These are phyloP conservation scores for Fusarium sp. DNA, from an alignment of 2,329 filamentous ascomycete species.

Conservation along the genomic window DNA sequence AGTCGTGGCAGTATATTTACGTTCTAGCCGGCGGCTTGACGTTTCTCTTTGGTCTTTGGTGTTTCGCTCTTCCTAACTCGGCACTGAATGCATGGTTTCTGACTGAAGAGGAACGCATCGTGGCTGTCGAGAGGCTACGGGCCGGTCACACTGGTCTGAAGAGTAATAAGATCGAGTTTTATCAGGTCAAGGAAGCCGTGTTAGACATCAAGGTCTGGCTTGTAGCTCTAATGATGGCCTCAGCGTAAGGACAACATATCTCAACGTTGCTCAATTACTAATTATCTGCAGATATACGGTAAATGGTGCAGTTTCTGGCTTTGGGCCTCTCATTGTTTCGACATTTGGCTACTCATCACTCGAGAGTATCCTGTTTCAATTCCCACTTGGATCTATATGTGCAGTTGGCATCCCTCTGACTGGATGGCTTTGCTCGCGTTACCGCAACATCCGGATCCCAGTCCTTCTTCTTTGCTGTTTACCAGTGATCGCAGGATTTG, in stretches of 20 bases:
- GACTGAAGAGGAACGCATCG: conserved; percentile 71
- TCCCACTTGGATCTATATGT: conserved; percentile 78
- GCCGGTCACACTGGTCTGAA: conserved; percentile 75
- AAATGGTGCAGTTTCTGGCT: conserved; percentile 80
- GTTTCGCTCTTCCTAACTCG: conserved; percentile 76
- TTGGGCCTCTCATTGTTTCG: conserved; percentile 79
- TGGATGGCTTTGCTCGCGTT: conserved; percentile 73
- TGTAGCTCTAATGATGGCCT: conserved; percentile 76
- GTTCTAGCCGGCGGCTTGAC: conserved; percentile 75
- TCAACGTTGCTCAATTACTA: not conserved
- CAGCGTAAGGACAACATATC: conserved; percentile 56
- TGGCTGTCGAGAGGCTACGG: conserved; percentile 74
- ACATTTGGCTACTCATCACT: conserved; percentile 77
- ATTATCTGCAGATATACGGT: conserved; percentile 68
- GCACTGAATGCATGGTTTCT: conserved; percentile 79
- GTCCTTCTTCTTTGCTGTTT: conserved; percentile 77
- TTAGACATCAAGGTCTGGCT: conserved; percentile 75
- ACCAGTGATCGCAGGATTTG: conserved; percentile 81
- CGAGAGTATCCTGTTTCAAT: conserved; percentile 79
- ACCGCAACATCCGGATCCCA: conserved; percentile 75
- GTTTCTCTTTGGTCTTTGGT: conserved; percentile 74
- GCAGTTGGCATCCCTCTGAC: conserved; percentile 75
- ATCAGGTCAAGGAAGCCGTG: conserved; percentile 71
- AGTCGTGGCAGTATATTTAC: conserved; percentile 79
- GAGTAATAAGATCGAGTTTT: conserved; percentile 71